Evolutionary conservation across 495 filamentous ascomycete species (phyloP), one percentile per base, ranked within the genome.

Genomic region (Cenococcum geophilum): DNA sequence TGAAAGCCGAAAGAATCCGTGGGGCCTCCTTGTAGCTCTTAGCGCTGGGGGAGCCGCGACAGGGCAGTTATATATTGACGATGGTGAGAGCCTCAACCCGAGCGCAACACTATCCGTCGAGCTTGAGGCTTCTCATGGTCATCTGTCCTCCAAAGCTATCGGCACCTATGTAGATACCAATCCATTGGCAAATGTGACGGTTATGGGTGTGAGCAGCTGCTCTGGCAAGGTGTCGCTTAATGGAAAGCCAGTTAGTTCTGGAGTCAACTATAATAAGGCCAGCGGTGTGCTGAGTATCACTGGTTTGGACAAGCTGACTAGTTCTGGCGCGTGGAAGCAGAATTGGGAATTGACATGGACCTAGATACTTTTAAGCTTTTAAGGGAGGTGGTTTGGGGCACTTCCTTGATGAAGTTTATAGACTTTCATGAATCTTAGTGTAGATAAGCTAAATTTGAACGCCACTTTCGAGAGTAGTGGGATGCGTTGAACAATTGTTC

Each of bases 1-100:
- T 1, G 85, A 84, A 43, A 80, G 82, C 32, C 76, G 89, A 45
- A 75, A 77, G 27, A 89, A 83, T 35, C 82, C 85, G 3, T 93
- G 87, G 86, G 80, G 81, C 21, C 61, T 93, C 18, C 70, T 92
- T 16, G 82, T 81, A 1, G 86, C 86, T 1, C 75, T 91, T 10
- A 76, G 80, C 61, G 55, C 60, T 9, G 65, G 78, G 16, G 86
- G 86, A 0, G 66, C 72, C 20, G 89, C 91, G 0, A 73, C 61
- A 1, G 92, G 92, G 0, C 58, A 76, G 11, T 69, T 96, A 9
- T 95, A 96, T 67, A 66, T 95, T 9, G 91, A 96, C 66, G 92
- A 96, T 71, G 91, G 91, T 0, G 86, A 87, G 72, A 89, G 85
- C 50, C 37, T 93, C 32, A 65, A 64, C 25, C 89, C 81, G 2